Evolutionary conservation across 331 rosid species (phyloP).

Genomic region (Pyrus hybrid): DNA sequence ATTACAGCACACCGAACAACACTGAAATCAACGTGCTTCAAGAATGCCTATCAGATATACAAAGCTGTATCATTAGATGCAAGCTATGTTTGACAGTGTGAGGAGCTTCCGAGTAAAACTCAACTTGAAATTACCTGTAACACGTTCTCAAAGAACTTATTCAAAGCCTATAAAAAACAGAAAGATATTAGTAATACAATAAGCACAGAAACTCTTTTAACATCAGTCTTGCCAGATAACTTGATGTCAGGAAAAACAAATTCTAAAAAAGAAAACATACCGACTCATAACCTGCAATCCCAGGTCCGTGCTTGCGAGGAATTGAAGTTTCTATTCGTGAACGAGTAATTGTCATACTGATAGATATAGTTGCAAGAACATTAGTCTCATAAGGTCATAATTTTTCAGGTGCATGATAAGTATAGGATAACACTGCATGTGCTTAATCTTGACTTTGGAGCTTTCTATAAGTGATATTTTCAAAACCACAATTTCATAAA

Average conservation of each 20-base stretch:
- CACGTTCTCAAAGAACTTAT: conserved; percentile 82
- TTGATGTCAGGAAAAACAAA: not conserved
- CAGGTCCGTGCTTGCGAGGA: conserved; percentile 98
- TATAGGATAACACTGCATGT: not conserved
- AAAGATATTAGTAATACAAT: conserved; percentile 15
- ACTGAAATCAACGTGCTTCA: conserved; percentile 78
- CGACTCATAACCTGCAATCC: conserved; percentile 85
- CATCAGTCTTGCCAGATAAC: not conserved
- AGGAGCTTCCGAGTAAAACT: conserved; percentile 2
- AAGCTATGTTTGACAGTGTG: not conserved
- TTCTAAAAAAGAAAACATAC: conserved; percentile 30
- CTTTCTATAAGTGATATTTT: not conserved
- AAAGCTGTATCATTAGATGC: not conserved
- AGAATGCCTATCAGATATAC: conserved; percentile 62
- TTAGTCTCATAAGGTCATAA: not conserved
- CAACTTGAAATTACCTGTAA: conserved; percentile 45
- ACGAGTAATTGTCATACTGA: conserved; percentile 87
- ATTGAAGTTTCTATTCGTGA: conserved; percentile 88
- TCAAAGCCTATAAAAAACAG: conserved; percentile 63
- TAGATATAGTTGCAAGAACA: conserved; percentile 5
- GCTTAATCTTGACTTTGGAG: too few relatives aligned
- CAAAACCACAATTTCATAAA: not conserved
- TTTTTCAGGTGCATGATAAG: not conserved
- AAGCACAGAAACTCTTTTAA: not conserved
- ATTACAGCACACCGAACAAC: conserved; percentile 93